Base-by-base conservation (phyloP, 768 basidiomycete species). In the Sporobolomyces phaffii region DNA sequence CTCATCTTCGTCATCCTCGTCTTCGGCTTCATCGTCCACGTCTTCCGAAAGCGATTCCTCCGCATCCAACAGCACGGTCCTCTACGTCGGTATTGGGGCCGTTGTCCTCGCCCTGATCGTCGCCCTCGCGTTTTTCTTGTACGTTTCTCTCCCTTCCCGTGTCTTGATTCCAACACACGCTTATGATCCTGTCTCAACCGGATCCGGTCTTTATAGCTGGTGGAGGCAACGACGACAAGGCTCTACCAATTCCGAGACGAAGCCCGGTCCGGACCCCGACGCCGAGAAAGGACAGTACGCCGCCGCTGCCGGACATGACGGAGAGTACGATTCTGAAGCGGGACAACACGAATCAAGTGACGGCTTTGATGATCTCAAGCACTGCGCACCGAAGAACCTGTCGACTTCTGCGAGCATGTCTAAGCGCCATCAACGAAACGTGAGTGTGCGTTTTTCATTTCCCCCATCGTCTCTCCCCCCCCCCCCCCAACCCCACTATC, bases 91-190 rank as follows among this genome's bases (percentile, higher is more conserved):
- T 18, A 47, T 58, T 18, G 56, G 56, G 5, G 43, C 43, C 17
- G 56, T 58, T 20, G 56, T 58, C 2, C n/a, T 58, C 26, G 26
- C 56, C 15, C 2, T 58, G 5, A 58, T 58, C 20, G 2, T 58
- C 17, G 56, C 29, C 9, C 18, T 58, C 43, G 43, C 56, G 5
- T 44, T 58, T 43, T 58, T 45, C 43, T 34, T 58, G 56, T 58
- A 9, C 54, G 54, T 51, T 51, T 51, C 28, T 33, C 50, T 36
- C 22, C 33, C 20, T 51, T 36, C 17, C 22, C 17, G 15, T 28
- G 26, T 29, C 48, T 11, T n/a, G n/a, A n/a, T n/a, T n/a, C n/a
- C n/a, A n/a, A n/a, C n/a, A n/a, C n/a, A n/a, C n/a, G n/a, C n/a
- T n/a, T n/a, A n/a, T n/a, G n/a, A n/a, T n/a, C n/a, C n/a, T n/a